Base-by-base conservation (phyloP, 2,329 filamentous ascomycete genomes). In the Curvularia spicifera region DNA sequence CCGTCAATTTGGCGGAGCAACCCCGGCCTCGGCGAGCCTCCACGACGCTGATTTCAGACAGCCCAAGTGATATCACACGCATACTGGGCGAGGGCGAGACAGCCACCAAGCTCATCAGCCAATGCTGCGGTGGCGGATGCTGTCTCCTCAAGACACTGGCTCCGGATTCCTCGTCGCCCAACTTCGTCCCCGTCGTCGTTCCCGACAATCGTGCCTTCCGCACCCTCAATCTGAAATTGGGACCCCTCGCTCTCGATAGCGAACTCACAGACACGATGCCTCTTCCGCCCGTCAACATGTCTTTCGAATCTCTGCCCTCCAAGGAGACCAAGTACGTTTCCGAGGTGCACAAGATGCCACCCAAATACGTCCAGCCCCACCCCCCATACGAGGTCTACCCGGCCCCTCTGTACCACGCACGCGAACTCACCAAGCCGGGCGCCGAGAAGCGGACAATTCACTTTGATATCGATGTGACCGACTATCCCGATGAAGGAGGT, bases 391-490 rank as follows among this genome's bases (percentile, higher is more conserved):
- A 94, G 65, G 93, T 98, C 60, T 96, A 91, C 78, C 90, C 93
- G 0, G 93, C 94, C n/a, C 91, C 88, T 63, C 86, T 99, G 46
- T 89, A 92, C 78, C 88, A 88, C 69, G 87, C 92, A 2, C 89
- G 95, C 55, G 93, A 97, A 78, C 81, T 99, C 73, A 99, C 95
- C 12, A 90, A 87, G 74, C 83, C 86, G 24, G 94, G 94, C 22
- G 95, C 95, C 5, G 92, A 97, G 82, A 99, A 99, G 85, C 86
- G 94, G 60, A 99, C 95, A 0, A 97, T 94, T 76, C 95, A 99
- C 78, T 98, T 98, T 71, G 95, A 98, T 71, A 87, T 99, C 44
- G 95, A 99, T 71, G 90, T 99, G 49, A 97, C 94, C 48, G 90
- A 97, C 74, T 99, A 99, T 70, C 93, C 95, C 0, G 85, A 87